Conservation (phyloP, 345 rosid species). For the Syzygium oleosum region DNA sequence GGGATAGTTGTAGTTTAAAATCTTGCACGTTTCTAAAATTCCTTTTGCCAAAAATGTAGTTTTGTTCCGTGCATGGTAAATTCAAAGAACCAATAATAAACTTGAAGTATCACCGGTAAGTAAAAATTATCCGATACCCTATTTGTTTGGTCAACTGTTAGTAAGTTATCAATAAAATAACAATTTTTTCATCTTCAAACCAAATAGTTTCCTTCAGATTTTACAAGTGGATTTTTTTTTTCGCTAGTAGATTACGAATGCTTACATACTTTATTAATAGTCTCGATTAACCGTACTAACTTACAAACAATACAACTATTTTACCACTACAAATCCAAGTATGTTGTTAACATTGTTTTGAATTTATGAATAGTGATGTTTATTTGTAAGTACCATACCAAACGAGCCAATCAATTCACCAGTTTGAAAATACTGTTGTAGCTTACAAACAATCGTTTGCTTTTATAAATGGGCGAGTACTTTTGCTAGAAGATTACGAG, state of each 20-base stretch:
- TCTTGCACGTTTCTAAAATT: neutral
- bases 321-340: neutral
- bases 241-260: too few relatives aligned
- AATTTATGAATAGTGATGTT: neutral
- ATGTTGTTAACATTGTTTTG: neutral
- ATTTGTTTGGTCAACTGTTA: neutral
- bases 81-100: too few relatives aligned
- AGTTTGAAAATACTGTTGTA: too few relatives aligned
- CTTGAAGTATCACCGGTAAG: neutral
- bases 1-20: neutral
- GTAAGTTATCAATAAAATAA: neutral
- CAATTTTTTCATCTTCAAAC: neutral
- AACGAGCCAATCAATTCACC: neutral
- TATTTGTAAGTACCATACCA: too few relatives aligned
- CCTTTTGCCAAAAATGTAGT: neutral
- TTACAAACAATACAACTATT: neutral
- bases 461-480: too few relatives aligned
- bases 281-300: neutral
- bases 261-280: neutral
- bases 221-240: neutral
- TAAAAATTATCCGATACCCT: neutral
- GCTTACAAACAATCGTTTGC: too few relatives aligned
- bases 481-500: neutral
- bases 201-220: neutral
- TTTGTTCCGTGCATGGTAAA: neutral